Base-by-base conservation (phyloP, 176 grass and related monocot species). In the Eleusine indica region DNA sequence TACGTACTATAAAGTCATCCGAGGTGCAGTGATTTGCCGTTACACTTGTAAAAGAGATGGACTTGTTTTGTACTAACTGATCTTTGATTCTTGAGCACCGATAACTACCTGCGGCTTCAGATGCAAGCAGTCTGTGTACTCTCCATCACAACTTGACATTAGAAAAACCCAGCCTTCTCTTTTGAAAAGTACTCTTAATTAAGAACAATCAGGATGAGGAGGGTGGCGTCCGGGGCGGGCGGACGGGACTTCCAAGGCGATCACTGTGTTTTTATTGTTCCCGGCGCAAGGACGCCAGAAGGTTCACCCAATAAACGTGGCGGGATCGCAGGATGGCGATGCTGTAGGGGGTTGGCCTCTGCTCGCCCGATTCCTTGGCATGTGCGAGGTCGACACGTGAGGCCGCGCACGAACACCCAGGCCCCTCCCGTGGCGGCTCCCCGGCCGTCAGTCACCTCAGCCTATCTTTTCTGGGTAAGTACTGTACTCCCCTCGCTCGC, bases 301-400 rank as follows among this genome's bases (percentile, higher is more conserved):
- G 68, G 47, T 88, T 88, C 58, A 79, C 25, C 86, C 75, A 79
- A 74, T 83, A 58, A 83, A 84, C 80, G 67, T 88, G 47, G 86
- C 80, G 12, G 40, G 60, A 21, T 18, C 37, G 13, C 19, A 30
- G 68, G 57, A 21, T 68, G 32, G 32, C 84, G 18, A 9, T 11
- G 16, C 28, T 30, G 9, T 39, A 4, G 54, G 22, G 37, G 6
- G 49, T 30, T 1, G 22, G 58, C 21, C 10, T 49, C 47, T 14
- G 10, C 47, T 13, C 47, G 11, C 47, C 48, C 7, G 62, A 48
- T 74, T 68, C 30, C 39, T 15, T 37, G 13, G 37, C 51, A 77
- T 37, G 84, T 62, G 79, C 10, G 7, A 2, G 19, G 1, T 17
- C 60, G 81, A 67, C 75, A 74, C 47, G 81, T 68, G 80, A 71